These are phyloP conservation scores for Fallopia convolvulus DNA, from an alignment of 148 eudicot genomes.

Conservation along the genomic window DNA sequence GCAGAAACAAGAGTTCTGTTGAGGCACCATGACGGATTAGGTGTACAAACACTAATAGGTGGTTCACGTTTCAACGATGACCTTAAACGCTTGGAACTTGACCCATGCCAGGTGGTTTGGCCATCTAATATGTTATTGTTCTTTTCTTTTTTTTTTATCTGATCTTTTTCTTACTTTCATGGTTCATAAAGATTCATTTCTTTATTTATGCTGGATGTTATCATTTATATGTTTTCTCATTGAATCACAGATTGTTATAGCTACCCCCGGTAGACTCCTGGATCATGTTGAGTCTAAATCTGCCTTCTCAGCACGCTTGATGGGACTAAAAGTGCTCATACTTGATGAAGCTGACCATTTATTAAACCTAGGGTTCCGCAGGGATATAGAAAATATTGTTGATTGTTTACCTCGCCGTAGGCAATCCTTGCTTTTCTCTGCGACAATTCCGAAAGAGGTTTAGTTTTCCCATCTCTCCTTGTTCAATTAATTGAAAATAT, in stretches of 20 bases:
- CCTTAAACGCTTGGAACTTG: constrained; percentile 67
- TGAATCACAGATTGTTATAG: constrained; percentile 68
- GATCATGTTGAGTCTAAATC: constrained; percentile 88
- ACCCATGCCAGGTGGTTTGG: constrained; percentile 66
- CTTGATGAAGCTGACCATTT: constrained; percentile 95
- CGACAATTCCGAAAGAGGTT: constrained; percentile 93
- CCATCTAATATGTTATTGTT: not conserved
- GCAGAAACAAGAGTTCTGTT: constrained; percentile 84
- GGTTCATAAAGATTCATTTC: not conserved
- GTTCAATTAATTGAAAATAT: not conserved
- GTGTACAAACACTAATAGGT: constrained; percentile 77
- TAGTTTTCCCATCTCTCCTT: constrained; percentile 6
- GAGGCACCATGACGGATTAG: constrained; percentile 78
- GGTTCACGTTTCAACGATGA: constrained; percentile 93
- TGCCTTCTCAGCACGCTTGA: constrained; percentile 65
- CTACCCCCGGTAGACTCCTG: constrained; percentile 94
- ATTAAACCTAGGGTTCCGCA: constrained; percentile 78
- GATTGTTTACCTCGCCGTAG: constrained; percentile 91
- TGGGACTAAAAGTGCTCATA: constrained; percentile 80
- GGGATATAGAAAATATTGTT: constrained; percentile 78
- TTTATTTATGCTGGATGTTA: not conserved
- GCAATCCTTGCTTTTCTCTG: constrained; percentile 80
- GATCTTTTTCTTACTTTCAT: not conserved
- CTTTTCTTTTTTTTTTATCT: not conserved
- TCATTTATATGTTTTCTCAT: not conserved